These are phyloP conservation scores for Colletotrichum camelliae DNA, from an alignment of 2,329 filamentous ascomycete species.

Conservation along the genomic window DNA sequence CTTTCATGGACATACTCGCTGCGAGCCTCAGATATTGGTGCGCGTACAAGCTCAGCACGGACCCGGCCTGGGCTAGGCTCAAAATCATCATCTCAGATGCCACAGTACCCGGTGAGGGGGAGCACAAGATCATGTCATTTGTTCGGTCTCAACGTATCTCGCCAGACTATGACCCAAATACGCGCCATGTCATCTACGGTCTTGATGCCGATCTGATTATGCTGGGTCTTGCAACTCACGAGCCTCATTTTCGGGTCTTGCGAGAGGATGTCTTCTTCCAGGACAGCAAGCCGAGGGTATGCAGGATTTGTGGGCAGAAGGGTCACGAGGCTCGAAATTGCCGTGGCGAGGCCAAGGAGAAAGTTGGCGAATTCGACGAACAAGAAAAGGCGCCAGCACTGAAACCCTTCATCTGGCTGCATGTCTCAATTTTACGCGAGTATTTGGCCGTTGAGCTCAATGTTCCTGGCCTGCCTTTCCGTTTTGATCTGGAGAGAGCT, in stretches of 20 bases:
- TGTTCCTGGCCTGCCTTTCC: constrained; percentile 82
- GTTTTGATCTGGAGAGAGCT: constrained; percentile 91
- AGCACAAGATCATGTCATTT: constrained; percentile 99
- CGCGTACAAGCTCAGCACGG: constrained; percentile 95
- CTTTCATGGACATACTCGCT: constrained; percentile 97
- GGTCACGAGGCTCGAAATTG: constrained; percentile 91
- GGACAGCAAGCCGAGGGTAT: constrained; percentile 81
- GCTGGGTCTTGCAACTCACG: constrained; percentile 95
- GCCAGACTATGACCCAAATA: constrained; percentile 93
- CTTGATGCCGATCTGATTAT: constrained; percentile 98
- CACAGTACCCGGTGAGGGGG: constrained; percentile 95
- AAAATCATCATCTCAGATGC: constrained; percentile 99
- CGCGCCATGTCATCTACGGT: constrained; percentile 96
- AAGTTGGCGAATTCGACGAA: constrained; percentile 80
- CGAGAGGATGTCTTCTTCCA: constrained; percentile 97
- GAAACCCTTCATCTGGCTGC: constrained; percentile 98
- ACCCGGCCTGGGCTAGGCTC: constrained; percentile 92
- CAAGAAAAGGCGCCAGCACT: constrained; percentile 73
- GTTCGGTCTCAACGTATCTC: constrained; percentile 91
- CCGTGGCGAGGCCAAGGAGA: constrained; percentile 77
- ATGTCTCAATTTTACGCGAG: constrained; percentile 89
- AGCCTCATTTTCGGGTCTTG: constrained; percentile 94
- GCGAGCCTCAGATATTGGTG: constrained; percentile 94
- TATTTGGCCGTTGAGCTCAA: constrained; percentile 91
- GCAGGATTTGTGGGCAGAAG: constrained; percentile 88